Conservation (phyloP, 768 basidiomycete species). For the Tubosaeta sp. region DNA sequence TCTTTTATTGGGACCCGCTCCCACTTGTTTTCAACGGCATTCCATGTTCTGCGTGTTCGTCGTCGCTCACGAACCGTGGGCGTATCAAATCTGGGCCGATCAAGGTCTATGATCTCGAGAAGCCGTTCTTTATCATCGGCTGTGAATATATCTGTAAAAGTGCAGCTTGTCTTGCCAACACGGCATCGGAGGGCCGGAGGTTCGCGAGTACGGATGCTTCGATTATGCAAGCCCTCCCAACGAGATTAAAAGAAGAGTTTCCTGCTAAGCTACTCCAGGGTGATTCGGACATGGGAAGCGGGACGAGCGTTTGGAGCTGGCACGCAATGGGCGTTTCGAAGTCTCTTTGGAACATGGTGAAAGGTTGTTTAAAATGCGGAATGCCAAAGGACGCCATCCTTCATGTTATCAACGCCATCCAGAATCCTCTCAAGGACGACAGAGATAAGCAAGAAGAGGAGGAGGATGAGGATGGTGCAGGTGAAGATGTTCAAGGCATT, state of each 20-base stretch:
- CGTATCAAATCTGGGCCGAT: slow-evolving; percentile 71
- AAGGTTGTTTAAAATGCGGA: slow-evolving; percentile 53
- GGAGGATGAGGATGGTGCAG: slow-evolving; percentile 29
- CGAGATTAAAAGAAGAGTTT: slow-evolving; percentile 68
- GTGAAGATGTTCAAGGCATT: slow-evolving; percentile 28
- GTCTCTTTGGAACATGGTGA: slow-evolving; percentile 70
- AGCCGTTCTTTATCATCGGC: slow-evolving; percentile 81
- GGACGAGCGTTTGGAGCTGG: slow-evolving; percentile 71
- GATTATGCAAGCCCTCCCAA: slow-evolving; percentile 66
- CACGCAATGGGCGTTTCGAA: slow-evolving; percentile 67
- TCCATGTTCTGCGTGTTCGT: slow-evolving; percentile 61
- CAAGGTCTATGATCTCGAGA: slow-evolving; percentile 75
- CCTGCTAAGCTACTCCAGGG: slow-evolving; percentile 59
- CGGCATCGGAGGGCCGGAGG: slow-evolving; percentile 51
- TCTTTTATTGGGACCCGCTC: slow-evolving; percentile 86
- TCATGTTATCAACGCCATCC: slow-evolving; percentile 53
- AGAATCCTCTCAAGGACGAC: slow-evolving; percentile 37
- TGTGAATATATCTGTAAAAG: slow-evolving; percentile 72
- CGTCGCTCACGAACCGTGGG: slow-evolving; percentile 61
- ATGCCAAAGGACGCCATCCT: slow-evolving; percentile 60
- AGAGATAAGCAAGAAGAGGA: slow-evolving; percentile 34
- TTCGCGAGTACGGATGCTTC: slow-evolving; percentile 71
- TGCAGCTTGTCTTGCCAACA: slow-evolving; percentile 39
- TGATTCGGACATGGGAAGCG: slow-evolving; percentile 54
- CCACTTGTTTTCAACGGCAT: slow-evolving; percentile 82